Percentiles rank a stretch among this genome's conserved stretches.
These are phyloP conservation scores for Bacterosira constricta DNA, from an alignment of 108 stramenopile genomes.

Conservation along the genomic window DNA sequence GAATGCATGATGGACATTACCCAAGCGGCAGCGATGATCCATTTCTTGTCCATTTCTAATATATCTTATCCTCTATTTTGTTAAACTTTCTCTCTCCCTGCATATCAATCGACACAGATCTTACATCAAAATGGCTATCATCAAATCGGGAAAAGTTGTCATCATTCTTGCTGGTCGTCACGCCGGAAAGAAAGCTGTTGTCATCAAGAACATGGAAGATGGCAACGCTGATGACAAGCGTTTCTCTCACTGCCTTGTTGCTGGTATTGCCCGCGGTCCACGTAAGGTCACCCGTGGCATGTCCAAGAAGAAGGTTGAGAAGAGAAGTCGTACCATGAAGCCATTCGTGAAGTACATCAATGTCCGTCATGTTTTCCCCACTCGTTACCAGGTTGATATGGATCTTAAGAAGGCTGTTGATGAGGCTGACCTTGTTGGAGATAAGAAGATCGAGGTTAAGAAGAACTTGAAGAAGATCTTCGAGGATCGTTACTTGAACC, in stretches of 20 bases:
- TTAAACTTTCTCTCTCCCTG: neutral
- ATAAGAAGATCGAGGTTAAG: slow-evolving; percentile 84
- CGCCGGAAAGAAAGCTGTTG: slow-evolving; percentile 99
- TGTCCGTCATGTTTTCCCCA: slow-evolving; percentile 99
- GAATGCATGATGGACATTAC: too few relatives aligned
- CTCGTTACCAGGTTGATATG: slow-evolving; percentile 96
- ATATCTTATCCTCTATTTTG: neutral
- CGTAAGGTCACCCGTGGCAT: slow-evolving; percentile 97
- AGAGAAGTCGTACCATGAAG: slow-evolving; percentile 94
- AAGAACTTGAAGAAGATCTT: slow-evolving; percentile 97
- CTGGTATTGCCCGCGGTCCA: slow-evolving; percentile 95
- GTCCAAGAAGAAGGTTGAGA: slow-evolving; percentile 96
- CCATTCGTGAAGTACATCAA: slow-evolving; percentile 99
- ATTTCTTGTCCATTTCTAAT: neutral
- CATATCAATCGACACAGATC: neutral
- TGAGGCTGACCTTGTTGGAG: slow-evolving; percentile 85
- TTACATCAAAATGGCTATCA: slow-evolving; percentile 41
- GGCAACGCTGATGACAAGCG: slow-evolving; percentile 89
- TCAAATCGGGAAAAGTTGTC: slow-evolving; percentile 96
- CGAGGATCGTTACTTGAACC: slow-evolving; percentile 92
- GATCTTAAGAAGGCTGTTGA: slow-evolving; percentile 95
- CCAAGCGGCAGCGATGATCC: too few relatives aligned
- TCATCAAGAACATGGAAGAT: slow-evolving; percentile 98
- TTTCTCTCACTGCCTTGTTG: slow-evolving; percentile 97
- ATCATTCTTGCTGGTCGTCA: slow-evolving; percentile 98